phyloP scores from a whole-genome alignment of 2,329 filamentous ascomycete species.

The Sarocladium brachiariae region DNA sequence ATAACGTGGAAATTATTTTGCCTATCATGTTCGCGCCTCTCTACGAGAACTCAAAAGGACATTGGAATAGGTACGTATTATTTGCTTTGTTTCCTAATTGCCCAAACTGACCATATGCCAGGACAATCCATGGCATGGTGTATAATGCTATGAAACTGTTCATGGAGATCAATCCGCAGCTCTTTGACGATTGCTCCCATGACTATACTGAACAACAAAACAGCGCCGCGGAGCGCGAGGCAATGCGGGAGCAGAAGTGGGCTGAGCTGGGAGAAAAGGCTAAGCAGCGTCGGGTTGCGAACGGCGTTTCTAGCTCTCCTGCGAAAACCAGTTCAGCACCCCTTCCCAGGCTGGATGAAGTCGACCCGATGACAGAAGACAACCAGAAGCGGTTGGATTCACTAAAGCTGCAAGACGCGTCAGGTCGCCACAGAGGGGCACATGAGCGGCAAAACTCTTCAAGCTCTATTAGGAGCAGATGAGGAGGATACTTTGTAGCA shows the following conservation, averaged over 20 bases:
- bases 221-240: conserved; percentile 77
- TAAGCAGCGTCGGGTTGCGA: conserved; percentile 52
- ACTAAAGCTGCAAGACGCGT: conserved; percentile 77
- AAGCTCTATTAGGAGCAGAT: conserved; percentile 46
- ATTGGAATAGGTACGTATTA: conserved; percentile 83
- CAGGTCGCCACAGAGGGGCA: conserved; percentile 47
- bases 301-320: conserved; percentile 25
- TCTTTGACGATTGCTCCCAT: conserved; percentile 97
- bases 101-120: conserved; percentile 36
- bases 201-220: conserved; percentile 97
- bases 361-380: conserved; percentile 72
- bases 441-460: conserved; percentile 57
- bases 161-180: conserved; percentile 98
- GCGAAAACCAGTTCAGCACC: conserved; percentile 32
- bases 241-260: conserved; percentile 80
- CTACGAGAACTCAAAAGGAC: conserved; percentile 97
- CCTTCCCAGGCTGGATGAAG: conserved; percentile 59
- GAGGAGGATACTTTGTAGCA: conserved; percentile 15
- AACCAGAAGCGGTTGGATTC: conserved; percentile 84
- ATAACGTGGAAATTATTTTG: conserved; percentile 96
- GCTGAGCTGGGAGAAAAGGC: conserved; percentile 77
- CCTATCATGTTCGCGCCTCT: conserved; percentile 99
- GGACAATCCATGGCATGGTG: conserved; percentile 98
- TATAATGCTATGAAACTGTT: conserved; percentile 99
- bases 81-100: neutral